A percentile compares a stretch with the other conserved stretches of the same genome.
Evolutionary conservation across 2,329 filamentous ascomycete genomes (phyloP).

Genomic region (Cladosporium sp.): DNA sequence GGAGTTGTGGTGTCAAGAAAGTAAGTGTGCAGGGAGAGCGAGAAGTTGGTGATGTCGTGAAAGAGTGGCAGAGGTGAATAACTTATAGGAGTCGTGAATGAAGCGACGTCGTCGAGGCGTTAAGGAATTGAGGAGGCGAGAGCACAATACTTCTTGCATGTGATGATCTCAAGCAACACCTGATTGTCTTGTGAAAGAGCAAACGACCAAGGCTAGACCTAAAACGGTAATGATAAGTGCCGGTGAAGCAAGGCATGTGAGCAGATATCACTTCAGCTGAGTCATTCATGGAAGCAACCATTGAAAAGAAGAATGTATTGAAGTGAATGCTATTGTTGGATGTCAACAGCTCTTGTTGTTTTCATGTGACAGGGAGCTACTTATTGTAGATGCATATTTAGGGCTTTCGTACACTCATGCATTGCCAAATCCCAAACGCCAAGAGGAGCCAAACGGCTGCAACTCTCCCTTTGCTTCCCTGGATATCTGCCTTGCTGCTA

Average conservation of each 20-base stretch:
- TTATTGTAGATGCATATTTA: neutral
- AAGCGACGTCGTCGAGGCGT: neutral
- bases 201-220: neutral
- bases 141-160: neutral
- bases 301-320: neutral
- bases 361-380: neutral
- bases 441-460: constrained; percentile 7
- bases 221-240: neutral
- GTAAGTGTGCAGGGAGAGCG: neutral
- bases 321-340: neutral
- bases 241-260: too few species aligned
- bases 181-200: neutral
- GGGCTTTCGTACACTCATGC: constrained; percentile 9
- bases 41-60: neutral
- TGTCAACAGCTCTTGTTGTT: neutral
- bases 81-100: neutral
- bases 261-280: neutral
- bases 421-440: constrained; percentile 3
- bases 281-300: neutral
- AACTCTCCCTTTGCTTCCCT: neutral
- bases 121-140: neutral
- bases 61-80: neutral
- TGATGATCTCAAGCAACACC: neutral
- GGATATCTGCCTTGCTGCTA: neutral
- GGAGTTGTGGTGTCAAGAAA: neutral